Evolutionary conservation across 768 basidiomycete genomes (phyloP).

Genomic region (Suillus variegatus): DNA sequence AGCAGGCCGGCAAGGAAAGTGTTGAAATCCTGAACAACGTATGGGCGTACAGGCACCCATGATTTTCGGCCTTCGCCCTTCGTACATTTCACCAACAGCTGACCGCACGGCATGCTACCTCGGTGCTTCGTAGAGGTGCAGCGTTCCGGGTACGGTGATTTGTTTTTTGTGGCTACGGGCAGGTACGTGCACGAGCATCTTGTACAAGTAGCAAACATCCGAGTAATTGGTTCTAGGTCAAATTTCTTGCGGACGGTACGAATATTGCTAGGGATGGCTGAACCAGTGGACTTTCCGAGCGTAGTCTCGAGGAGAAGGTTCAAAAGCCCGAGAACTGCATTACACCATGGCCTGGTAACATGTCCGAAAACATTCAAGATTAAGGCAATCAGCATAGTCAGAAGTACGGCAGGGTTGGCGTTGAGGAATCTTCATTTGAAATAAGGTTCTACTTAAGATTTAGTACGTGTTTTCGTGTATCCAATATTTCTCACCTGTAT

Average conservation of each 20-base stretch:
- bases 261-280: constrained; percentile 15
- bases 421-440: background rate
- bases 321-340: constrained; percentile 9
- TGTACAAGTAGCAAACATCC: constrained; percentile 26
- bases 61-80: background rate
- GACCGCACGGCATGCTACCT: constrained; percentile 17
- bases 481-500: constrained; percentile 1
- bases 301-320: constrained; percentile 5
- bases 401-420: constrained; percentile 9
- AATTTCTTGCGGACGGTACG: constrained; percentile 20
- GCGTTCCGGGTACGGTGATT: constrained; percentile 17
- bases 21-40: constrained; percentile 28
- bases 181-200: constrained; percentile 28
- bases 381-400: constrained; percentile 1
- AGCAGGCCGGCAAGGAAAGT: constrained; percentile 30
- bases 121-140: constrained; percentile 21
- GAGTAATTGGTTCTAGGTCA: constrained; percentile 20
- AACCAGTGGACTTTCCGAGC: background rate
- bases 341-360: constrained; percentile 10
- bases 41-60: constrained; percentile 16
- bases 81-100: constrained; percentile 2
- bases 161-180: background rate
- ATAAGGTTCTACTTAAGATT: background rate
- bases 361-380: constrained; percentile 11
- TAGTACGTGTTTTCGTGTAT: background rate